Base-by-base conservation (phyloP, 2,329 filamentous ascomycete genomes). In the Raffaelea deltoideospora region DNA sequence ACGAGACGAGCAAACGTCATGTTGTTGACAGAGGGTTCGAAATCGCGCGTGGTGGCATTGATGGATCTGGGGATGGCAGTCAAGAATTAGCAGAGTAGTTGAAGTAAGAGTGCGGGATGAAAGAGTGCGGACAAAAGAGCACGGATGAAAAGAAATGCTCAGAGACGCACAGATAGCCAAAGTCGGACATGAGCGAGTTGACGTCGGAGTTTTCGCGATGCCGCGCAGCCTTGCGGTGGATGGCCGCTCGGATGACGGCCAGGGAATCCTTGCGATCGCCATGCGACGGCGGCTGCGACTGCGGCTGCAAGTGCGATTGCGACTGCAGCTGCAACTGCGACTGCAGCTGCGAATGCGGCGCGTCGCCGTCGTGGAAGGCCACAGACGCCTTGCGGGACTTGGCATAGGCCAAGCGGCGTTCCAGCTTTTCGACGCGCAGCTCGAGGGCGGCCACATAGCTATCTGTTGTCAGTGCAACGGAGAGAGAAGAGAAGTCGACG, bases 401-500 rank as follows among this genome's bases (percentile, higher is more conserved):
- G 35, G 77, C 77, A 57, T 75, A 80, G 24, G 71, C 66, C 33
- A 95, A 69, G 39, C 77, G 76, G 52, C 76, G 79, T 56, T 94
- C 83, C 9, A 96, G 70, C 56, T 82, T 84, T 55, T 96, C 87
- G 46, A 93, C 79, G 40, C 83, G 78, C 14, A 87, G 75, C 55
- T 96, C 88, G n/a, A 98, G 68, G 1, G 88, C 92, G 8, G 88
- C 85, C 31, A 96, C 87, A 65, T 96, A 98, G 58, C 76, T 80
- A 39, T 13, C 23, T n/a, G 22, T 13, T 9, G 43, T 53, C 33
- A 50, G 49, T 27, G 33, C 22, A 15, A 15, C 7, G 23, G 35
- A 15, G 18, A 37, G 35, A 37, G 18, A 37, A 7, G 13, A 9
- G 20, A 15, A 20, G 21, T n/a, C n/a, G n/a, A n/a, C n/a, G n/a